Evolutionary conservation across 2,329 filamentous ascomycete species (phyloP), one percentile per base, ranked within the genome.

Genomic region (Phyllachora maydis): DNA sequence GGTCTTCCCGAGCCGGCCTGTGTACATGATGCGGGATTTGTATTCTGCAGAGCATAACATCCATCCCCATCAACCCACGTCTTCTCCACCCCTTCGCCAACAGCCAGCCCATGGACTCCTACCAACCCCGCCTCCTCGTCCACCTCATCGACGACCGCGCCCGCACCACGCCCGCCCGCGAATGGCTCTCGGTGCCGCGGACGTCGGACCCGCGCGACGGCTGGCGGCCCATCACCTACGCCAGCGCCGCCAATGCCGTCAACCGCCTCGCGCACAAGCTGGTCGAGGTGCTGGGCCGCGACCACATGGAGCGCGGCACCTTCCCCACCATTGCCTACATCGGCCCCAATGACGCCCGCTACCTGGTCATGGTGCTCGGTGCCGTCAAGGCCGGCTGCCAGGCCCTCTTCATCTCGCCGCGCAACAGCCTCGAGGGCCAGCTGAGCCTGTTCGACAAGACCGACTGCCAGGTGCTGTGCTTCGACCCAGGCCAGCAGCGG

Each of bases 391-490:
- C 45, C 0, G 43, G 45, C 4, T 45, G 39, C 28, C 25, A 43
- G 42, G 43, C 47, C 3, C 38, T 59, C 5, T 47, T 54, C 19
- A 47, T 56, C 19, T 59, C 53, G 11, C 45, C 50, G 1, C 46
- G 55, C 3, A 59, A 59, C 29, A 48, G 49, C 3, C 38, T 41
- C 5, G 53, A 56, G 21, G 53, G 43, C 3, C 52, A 59, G 28
- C 26, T 54, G 9, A 50, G 47, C 17, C 43, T 60, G 1, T 50
- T 59, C 17, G 41, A 54, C 16, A 39, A 37, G 13, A 54, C 54
- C 0, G 36, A 52, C 25, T 59, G 54, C n/a, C n/a, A n/a, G n/a
- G n/a, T n/a, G n/a, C n/a, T n/a, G n/a, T 40, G 36, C 20, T 51
- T 43, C 25, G 34, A 49, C 2, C 28, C 31, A 4, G 32, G 38